phyloP scores from a whole-genome alignment of 495 filamentous ascomycete genomes.

The Hyaloscypha hepaticicola region DNA sequence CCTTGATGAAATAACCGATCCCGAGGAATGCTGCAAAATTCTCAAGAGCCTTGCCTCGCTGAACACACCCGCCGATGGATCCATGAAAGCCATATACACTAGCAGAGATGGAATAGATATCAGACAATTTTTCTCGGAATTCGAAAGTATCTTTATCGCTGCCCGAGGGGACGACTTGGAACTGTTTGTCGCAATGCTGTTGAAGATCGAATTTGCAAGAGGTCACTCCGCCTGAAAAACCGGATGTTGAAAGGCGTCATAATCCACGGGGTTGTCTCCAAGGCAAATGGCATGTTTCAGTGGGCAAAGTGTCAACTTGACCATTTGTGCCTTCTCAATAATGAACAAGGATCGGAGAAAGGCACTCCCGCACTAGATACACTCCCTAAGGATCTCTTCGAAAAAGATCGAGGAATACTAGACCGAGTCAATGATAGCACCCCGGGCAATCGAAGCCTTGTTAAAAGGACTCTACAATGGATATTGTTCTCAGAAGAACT shows the following conservation, averaged over 20 bases:
- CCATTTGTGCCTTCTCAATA: conserved; percentile 3
- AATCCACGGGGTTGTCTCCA: conserved; percentile 14
- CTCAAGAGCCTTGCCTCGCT: conserved; percentile 5
- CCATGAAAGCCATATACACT: conserved; percentile 23
- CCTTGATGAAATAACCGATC: conserved; percentile 10
- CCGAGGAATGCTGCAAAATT: conserved; percentile 10
- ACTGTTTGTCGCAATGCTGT: conserved; percentile 12
- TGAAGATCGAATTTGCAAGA: conserved; percentile 8
- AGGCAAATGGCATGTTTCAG: conserved; percentile 19
- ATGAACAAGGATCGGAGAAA: conserved; percentile 9
- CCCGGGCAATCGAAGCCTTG: conserved; percentile 2
- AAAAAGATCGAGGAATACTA: conserved; percentile 12
- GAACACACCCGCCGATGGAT: neutral
- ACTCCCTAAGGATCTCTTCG: conserved; percentile 16
- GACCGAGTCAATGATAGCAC: neutral
- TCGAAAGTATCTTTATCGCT: conserved; percentile 13
- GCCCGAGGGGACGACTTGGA: conserved; percentile 15
- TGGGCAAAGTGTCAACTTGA: conserved; percentile 16
- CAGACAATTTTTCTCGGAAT: neutral
- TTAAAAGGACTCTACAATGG: conserved; percentile 10
- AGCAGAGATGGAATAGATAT: conserved; percentile 23
- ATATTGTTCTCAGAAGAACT: neutral
- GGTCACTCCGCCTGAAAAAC: conserved; percentile 4
- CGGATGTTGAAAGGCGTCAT: conserved; percentile 9
- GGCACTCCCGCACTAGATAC: conserved; percentile 6